Base-by-base conservation (phyloP, 2,329 filamentous ascomycete species). In the Microdochium trichocladiopsis region DNA sequence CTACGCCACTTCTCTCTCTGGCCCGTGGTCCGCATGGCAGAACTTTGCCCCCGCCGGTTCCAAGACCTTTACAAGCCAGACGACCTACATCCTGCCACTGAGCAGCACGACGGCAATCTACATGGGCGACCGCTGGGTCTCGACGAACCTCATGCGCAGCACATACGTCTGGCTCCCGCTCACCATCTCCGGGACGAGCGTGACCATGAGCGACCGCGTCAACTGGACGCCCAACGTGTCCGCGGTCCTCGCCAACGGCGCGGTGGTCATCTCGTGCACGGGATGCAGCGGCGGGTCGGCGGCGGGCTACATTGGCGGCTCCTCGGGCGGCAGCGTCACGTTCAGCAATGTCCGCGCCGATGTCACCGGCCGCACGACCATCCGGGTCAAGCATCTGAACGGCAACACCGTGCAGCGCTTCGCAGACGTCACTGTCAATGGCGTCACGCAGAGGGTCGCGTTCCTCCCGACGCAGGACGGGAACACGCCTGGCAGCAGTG, bases 111-210 rank as follows among this genome's bases (percentile, higher is more conserved):
- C 67, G 14, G 72, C 73, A 49, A 75, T 85, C 56, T 88, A 87
- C 66, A 78, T 86, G 66, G 84, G 85, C 21, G 84, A 88, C 65
- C 78, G 85, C 22, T 88, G 85, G 84, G 66, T 79, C 0, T 76
- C 72, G 4, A 63, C 64, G n/a, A 82, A 87, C 56, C 72, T 88
- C 1, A 77, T 76, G 64, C 69, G 76, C 0, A 80, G 76, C 50
- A 84, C 82, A 0, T 87, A 87, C 58, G 68, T 87, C 41, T 87
- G 83, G 84, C 72, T 87, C 0, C 84, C 84, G 0, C 65, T 87
- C 1, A 69, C 61, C 3, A 71, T 85, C 54, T 69, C 69, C 1
- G 80, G 79, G 0, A 79, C 72, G 0, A 74, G 68, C 0, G 78
- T 81, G 2, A 72, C 58, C 10, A 72, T 81, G 60, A 66, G 71